Evolutionary conservation across 2,329 filamentous ascomycete species (phyloP).

Genomic region (Monosporascus sp.): DNA sequence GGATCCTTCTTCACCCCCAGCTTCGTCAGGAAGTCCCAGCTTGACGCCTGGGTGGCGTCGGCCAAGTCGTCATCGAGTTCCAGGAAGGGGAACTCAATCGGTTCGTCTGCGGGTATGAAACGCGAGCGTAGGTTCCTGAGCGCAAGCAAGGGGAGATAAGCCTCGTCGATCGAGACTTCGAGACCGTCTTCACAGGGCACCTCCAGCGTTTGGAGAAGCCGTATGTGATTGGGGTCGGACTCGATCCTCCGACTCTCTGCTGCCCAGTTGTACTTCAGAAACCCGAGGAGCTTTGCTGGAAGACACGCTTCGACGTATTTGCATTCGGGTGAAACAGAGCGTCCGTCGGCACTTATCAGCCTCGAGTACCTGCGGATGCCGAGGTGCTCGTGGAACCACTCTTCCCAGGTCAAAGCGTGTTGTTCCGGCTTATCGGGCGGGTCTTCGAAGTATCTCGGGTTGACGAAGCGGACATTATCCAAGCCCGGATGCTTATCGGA

Average conservation of each 20-base stretch:
- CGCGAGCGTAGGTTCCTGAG: conserved; percentile 1
- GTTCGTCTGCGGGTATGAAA: background rate
- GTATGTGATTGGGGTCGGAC: background rate
- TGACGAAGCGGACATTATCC: background rate
- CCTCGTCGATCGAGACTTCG: background rate
- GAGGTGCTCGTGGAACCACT: background rate
- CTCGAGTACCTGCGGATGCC: background rate
- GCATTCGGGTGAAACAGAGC: conserved; percentile 1
- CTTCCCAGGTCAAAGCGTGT: background rate
- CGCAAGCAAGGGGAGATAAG: conserved; percentile 3
- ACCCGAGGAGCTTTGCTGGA: conserved; percentile 1
- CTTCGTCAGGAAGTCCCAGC: background rate
- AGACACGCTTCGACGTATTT: conserved; percentile 1
- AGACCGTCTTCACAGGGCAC: background rate
- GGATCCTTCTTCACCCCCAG: background rate
- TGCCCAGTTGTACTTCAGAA: conserved; percentile 5
- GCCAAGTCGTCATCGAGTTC: background rate
- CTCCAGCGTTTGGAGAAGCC: background rate
- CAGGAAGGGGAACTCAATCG: conserved; percentile 1
- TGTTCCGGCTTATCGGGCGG: background rate
- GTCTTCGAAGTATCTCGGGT: background rate
- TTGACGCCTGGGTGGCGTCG: background rate
- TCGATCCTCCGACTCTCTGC: background rate
- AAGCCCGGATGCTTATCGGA: background rate
- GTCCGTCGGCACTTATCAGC: background rate